Evolutionary conservation across 768 basidiomycete species (phyloP).

Genomic region (Dictyophora rubrovolvata): DNA sequence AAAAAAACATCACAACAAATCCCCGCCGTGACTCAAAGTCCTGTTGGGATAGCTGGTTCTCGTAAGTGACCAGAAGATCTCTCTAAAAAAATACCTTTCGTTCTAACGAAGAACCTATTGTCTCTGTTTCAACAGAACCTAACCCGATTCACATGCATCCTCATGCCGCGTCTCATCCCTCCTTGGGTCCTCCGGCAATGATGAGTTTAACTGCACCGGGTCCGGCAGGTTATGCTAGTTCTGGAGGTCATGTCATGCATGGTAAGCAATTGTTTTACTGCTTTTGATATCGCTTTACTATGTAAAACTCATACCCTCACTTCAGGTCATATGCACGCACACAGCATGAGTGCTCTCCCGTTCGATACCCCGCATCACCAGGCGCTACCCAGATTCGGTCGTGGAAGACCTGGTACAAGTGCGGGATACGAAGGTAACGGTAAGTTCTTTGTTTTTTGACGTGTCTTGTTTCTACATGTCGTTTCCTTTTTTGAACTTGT

Average conservation of each 20-base stretch:
- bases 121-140: neutral
- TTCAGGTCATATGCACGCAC: slow-evolving; percentile 18
- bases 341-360: slow-evolving; percentile 30
- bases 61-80: neutral
- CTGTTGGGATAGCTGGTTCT: neutral
- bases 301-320: neutral
- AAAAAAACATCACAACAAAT: neutral
- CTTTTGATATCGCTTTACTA: neutral
- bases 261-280: neutral
- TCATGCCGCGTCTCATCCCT: slow-evolving; percentile 24
- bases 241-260: neutral
- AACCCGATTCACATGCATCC: slow-evolving; percentile 21
- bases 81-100: neutral
- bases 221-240: neutral
- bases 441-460: neutral
- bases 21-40: slow-evolving; percentile 4
- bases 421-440: slow-evolving; percentile 54
- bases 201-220: neutral
- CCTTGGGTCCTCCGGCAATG: slow-evolving; percentile 13
- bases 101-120: neutral
- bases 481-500: neutral
- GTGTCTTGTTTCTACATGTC: neutral
- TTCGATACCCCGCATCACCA: neutral
- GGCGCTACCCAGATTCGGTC: slow-evolving; percentile 26
- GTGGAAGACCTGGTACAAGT: slow-evolving; percentile 60